Evolutionary conservation across 2,329 filamentous ascomycete species (phyloP).

Genomic region (Aspergillus ochraceus): DNA sequence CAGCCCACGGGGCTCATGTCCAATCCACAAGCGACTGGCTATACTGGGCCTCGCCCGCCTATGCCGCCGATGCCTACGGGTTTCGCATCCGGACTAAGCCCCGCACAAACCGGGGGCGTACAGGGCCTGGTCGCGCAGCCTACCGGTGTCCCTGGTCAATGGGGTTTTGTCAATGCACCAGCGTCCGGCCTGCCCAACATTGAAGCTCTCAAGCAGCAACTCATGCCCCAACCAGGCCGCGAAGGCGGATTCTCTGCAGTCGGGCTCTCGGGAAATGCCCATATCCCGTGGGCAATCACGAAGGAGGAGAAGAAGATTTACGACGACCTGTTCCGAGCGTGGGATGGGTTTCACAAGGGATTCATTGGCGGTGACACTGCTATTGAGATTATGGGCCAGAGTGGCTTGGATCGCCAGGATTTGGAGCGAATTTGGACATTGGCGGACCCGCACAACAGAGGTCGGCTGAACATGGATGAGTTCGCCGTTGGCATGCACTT

Average conservation of each 20-base stretch:
- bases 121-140: conserved; percentile 82
- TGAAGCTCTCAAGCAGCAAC: conserved; percentile 83
- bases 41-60: conserved; percentile 74
- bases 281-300: conserved; percentile 96
- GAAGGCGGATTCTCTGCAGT: conserved; percentile 83
- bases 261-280: conserved; percentile 88
- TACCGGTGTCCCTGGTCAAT: conserved; percentile 88
- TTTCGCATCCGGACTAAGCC: conserved; percentile 62
- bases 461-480: conserved; percentile 90
- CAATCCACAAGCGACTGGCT: conserved; percentile 75
- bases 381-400: conserved; percentile 96
- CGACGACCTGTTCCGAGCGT: conserved; percentile 89
- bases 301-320: conserved; percentile 99
- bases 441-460: conserved; percentile 90
- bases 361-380: conserved; percentile 89
- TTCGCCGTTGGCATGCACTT: conserved; percentile 99
- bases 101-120: conserved; percentile 68
- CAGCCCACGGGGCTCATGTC: conserved; percentile 71
- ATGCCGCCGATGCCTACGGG: conserved; percentile 80
- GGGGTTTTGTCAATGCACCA: conserved; percentile 96
- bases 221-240: conserved; percentile 96
- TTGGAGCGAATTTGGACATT: conserved; percentile 93
- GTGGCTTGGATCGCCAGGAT: conserved; percentile 85
- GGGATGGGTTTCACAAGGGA: conserved; percentile 92
- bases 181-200: conserved; percentile 89